Evolutionary conservation across 2,329 filamentous ascomycete species (phyloP).

Genomic region (Triangularia verruculosa): DNA sequence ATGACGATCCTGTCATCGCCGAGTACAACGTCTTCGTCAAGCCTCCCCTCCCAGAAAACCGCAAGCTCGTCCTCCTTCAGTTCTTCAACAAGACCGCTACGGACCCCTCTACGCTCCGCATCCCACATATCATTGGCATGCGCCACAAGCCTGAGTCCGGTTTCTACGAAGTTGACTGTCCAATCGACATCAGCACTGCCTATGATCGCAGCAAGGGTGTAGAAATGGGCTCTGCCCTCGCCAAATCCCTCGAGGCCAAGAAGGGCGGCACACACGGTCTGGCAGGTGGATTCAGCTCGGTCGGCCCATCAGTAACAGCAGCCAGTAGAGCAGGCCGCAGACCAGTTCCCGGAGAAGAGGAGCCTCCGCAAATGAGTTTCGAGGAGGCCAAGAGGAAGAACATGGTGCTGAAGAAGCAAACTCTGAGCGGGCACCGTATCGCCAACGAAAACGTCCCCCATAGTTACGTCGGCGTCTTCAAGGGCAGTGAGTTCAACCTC

Average conservation of each 20-base stretch:
- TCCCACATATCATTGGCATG: slow-evolving; percentile 67
- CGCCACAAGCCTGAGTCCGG: slow-evolving; percentile 79
- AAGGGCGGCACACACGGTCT: slow-evolving; percentile 66
- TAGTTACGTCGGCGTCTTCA: slow-evolving; percentile 73
- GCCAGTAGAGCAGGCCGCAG: slow-evolving; percentile 34
- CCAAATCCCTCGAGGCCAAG: slow-evolving; percentile 56
- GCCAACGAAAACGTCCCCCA: slow-evolving; percentile 55
- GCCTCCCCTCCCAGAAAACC: slow-evolving; percentile 59
- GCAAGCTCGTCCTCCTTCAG: slow-evolving; percentile 78
- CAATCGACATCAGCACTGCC: slow-evolving; percentile 65
- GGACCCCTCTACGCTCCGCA: slow-evolving; percentile 49
- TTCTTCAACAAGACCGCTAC: slow-evolving; percentile 74
- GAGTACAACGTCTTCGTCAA: slow-evolving; percentile 87
- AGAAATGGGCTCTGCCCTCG: slow-evolving; percentile 75
- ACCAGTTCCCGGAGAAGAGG: slow-evolving; percentile 41
- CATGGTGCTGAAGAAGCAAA: slow-evolving; percentile 75
- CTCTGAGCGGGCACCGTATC: slow-evolving; percentile 74
- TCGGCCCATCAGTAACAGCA: slow-evolving; percentile 36
- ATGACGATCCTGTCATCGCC: slow-evolving; percentile 66
- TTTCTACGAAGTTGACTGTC: slow-evolving; percentile 90
- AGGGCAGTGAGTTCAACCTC: slow-evolving; percentile 61
- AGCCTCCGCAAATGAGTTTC: slow-evolving; percentile 48
- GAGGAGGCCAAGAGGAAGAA: slow-evolving; percentile 65
- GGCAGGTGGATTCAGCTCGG: slow-evolving; percentile 69
- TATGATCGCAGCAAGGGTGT: slow-evolving; percentile 85